These are phyloP conservation scores for Tulasnella sp. DNA, from an alignment of 768 basidiomycete genomes.

Conservation along the genomic window DNA sequence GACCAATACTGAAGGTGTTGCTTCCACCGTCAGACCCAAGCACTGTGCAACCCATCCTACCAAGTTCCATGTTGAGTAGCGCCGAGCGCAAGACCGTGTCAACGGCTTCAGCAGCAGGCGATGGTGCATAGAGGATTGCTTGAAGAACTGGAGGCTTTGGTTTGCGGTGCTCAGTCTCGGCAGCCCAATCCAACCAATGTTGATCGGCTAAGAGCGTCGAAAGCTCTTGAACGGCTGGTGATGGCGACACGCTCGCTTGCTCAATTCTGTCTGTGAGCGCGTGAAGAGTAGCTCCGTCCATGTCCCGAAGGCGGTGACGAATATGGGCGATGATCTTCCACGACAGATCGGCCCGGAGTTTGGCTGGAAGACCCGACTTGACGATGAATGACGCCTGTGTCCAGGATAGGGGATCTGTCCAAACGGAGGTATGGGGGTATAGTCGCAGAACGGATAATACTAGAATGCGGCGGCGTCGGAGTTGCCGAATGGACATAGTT, in stretches of 20 bases:
- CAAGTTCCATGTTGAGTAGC: slow-evolving; percentile 5
- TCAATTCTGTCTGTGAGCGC: slow-evolving; percentile 39
- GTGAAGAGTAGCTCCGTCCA: slow-evolving; percentile 35
- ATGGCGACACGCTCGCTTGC: neutral
- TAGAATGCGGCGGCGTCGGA: neutral
- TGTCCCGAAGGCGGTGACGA: slow-evolving; percentile 57
- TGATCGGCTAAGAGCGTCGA: slow-evolving; percentile 15
- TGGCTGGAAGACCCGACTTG: slow-evolving; percentile 65
- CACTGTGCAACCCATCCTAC: neutral
- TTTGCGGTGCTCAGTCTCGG: neutral
- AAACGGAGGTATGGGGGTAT: slow-evolving; percentile 26
- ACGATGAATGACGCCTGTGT: slow-evolving; percentile 82
- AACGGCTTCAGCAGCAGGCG: neutral
- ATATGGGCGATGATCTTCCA: slow-evolving; percentile 80
- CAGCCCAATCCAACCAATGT: slow-evolving; percentile 17
- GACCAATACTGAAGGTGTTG: neutral
- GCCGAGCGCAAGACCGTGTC: neutral
- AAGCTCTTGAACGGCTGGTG: slow-evolving; percentile 9
- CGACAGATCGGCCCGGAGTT: slow-evolving; percentile 60
- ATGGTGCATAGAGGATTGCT: slow-evolving; percentile 15
- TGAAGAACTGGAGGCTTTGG: slow-evolving; percentile 18
- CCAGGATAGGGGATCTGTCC: slow-evolving; percentile 66
- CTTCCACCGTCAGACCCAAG: neutral
- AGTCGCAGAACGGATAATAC: slow-evolving; percentile 14
- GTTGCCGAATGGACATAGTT: neutral